phyloP scores from a whole-genome alignment of 352 stramenopile genomes.

The Phytophthora aleatoria region DNA sequence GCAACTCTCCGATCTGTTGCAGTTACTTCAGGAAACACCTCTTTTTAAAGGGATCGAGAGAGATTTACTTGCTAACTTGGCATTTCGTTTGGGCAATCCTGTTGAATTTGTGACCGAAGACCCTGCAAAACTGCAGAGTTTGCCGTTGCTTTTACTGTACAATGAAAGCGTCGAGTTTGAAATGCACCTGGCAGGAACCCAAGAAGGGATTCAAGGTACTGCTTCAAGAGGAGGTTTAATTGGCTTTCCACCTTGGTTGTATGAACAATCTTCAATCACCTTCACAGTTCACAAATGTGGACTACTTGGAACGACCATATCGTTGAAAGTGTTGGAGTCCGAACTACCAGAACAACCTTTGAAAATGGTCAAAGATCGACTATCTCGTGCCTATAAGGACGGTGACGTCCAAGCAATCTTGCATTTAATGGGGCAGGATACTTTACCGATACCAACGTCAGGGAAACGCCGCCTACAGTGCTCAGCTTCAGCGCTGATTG shows the following conservation, averaged over 20 bases:
- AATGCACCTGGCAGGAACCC: slow-evolving; percentile 4
- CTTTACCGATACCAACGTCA: neutral
- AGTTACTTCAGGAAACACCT: slow-evolving; percentile 17
- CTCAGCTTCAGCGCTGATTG: slow-evolving; percentile 24
- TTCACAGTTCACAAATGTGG: slow-evolving; percentile 10
- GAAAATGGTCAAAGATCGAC: slow-evolving; percentile 10
- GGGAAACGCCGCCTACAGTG: slow-evolving; percentile 13
- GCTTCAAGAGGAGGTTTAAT: slow-evolving; percentile 20
- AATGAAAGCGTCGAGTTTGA: slow-evolving; percentile 25
- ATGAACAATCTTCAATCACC: neutral
- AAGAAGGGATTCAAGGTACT: slow-evolving; percentile 9
- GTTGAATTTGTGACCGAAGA: slow-evolving; percentile 13
- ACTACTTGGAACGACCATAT: slow-evolving; percentile 15
- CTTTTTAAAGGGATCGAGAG: slow-evolving; percentile 22
- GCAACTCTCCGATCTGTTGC: slow-evolving; percentile 20
- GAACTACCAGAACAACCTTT: slow-evolving; percentile 12
- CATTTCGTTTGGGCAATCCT: slow-evolving; percentile 18
- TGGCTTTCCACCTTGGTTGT: slow-evolving; percentile 22
- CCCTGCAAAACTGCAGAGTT: neutral
- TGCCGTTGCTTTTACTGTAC: slow-evolving; percentile 20
- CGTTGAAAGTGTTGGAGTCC: slow-evolving; percentile 12
- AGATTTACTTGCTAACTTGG: slow-evolving; percentile 25
- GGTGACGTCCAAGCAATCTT: slow-evolving; percentile 10
- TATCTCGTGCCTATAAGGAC: slow-evolving; percentile 4
- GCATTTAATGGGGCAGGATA: slow-evolving; percentile 3